Evolutionary conservation across 2,329 filamentous ascomycete genomes (phyloP).

Genomic region (Mollisiaceae sp.): DNA sequence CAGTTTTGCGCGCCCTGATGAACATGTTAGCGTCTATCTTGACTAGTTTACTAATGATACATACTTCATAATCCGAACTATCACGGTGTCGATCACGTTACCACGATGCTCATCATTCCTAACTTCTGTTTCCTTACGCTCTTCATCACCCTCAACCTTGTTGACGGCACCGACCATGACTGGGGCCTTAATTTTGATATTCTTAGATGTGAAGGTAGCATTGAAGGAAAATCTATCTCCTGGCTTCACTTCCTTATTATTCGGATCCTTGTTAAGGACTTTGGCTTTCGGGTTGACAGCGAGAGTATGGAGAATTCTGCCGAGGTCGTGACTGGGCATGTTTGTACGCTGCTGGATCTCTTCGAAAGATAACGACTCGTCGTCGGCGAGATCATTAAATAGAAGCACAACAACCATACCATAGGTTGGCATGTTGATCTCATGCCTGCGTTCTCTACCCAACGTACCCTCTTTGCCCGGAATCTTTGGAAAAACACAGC

Average conservation of each 20-base stretch:
- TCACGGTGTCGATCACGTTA: slow-evolving; percentile 75
- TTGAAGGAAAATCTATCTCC: slow-evolving; percentile 86
- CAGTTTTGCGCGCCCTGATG: slow-evolving; percentile 74
- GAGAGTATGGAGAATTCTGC: slow-evolving; percentile 79
- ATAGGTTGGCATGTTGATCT: slow-evolving; percentile 90
- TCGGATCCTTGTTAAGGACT: slow-evolving; percentile 80
- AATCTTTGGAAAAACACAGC: slow-evolving; percentile 75
- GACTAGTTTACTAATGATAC: slow-evolving; percentile 42
- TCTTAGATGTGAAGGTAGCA: slow-evolving; percentile 77
- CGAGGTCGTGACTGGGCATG: slow-evolving; percentile 75
- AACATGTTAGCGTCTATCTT: slow-evolving; percentile 38
- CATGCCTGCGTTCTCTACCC: slow-evolving; percentile 75
- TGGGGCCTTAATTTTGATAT: slow-evolving; percentile 87
- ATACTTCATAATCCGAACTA: slow-evolving; percentile 87
- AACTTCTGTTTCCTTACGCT: slow-evolving; percentile 73
- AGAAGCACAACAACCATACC: slow-evolving; percentile 88
- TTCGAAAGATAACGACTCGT: slow-evolving; percentile 62
- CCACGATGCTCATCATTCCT: slow-evolving; percentile 75
- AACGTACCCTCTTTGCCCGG: slow-evolving; percentile 70
- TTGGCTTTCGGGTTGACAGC: slow-evolving; percentile 83
- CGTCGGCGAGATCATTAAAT: slow-evolving; percentile 77
- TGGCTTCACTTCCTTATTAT: slow-evolving; percentile 75
- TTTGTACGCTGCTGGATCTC: slow-evolving; percentile 84
- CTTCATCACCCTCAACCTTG: slow-evolving; percentile 78
- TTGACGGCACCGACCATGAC: slow-evolving; percentile 77